Conservation (phyloP, 352 stramenopile species). For the Phytophthora aleatoria region DNA sequence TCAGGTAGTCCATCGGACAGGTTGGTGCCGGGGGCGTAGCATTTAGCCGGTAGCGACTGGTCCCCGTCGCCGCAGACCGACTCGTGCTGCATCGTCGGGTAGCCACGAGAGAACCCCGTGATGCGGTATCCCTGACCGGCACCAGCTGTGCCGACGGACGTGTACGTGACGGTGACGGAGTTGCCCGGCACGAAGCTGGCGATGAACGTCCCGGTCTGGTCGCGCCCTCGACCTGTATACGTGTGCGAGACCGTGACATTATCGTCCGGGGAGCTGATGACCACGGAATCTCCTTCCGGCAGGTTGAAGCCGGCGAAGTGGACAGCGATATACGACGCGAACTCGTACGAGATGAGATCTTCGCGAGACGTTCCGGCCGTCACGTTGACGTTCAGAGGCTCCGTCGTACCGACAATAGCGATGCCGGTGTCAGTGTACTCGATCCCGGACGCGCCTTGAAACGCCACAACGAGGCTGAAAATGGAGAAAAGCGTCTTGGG, state of each 20-base stretch:
- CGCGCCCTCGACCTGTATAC: constrained; percentile 46
- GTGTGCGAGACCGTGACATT: constrained; percentile 29
- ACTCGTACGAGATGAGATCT: constrained; percentile 49
- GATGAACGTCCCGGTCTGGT: constrained; percentile 46
- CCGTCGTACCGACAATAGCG: constrained; percentile 42
- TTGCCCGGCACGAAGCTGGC: constrained; percentile 48
- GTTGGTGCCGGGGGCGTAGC: constrained; percentile 36
- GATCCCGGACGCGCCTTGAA: constrained; percentile 12
- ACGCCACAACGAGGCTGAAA: constrained; percentile 13
- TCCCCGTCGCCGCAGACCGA: constrained; percentile 58
- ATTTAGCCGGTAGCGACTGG: constrained; percentile 59
- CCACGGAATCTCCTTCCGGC: constrained; percentile 51
- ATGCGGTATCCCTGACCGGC: constrained; percentile 43
- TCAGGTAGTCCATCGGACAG: constrained; percentile 32
- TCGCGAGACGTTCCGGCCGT: constrained; percentile 30
- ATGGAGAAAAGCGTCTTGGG: constrained; percentile 12
- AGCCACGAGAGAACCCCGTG: constrained; percentile 48
- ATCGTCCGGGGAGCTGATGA: constrained; percentile 44
- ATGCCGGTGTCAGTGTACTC: constrained; percentile 43
- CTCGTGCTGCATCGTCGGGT: constrained; percentile 36
- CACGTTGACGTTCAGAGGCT: constrained; percentile 36
- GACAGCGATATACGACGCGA: constrained; percentile 58
- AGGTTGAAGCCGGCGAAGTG: constrained; percentile 62
- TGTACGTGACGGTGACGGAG: constrained; percentile 54
- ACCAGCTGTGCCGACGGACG: constrained; percentile 14